phyloP scores from a whole-genome alignment of 805 yeast species.

The Wickerhamomyces canadensis region DNA sequence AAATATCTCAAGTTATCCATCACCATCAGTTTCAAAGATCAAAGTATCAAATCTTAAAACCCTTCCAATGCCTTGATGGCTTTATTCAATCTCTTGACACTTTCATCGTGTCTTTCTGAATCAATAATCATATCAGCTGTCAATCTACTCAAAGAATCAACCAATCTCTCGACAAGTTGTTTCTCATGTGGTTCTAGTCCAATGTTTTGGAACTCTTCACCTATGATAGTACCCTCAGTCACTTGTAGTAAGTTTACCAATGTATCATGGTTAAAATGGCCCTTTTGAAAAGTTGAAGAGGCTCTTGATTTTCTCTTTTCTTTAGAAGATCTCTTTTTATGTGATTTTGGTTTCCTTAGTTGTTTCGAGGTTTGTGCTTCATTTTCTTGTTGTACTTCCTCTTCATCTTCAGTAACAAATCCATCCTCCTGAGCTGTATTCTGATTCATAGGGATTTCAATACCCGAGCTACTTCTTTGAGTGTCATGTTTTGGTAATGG shows the following conservation, averaged over 20 bases:
- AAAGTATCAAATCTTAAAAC: conserved; percentile 28
- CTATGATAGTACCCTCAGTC: conserved; percentile 36
- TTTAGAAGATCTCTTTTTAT: conserved; percentile 2
- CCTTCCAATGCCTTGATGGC: conserved; percentile 89
- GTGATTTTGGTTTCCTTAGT: conserved; percentile 2
- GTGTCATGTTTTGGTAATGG: conserved; percentile 22
- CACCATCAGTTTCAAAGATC: too few species aligned
- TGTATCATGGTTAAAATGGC: conserved; percentile 27
- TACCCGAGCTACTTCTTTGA: conserved; percentile 8
- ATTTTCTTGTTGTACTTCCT: conserved; percentile 2
- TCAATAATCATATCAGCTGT: conserved; percentile 90
- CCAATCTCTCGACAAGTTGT: conserved; percentile 74
- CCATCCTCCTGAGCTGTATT: too few species aligned
- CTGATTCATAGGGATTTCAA: too few species aligned
- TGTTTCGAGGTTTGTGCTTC: conserved; percentile 5
- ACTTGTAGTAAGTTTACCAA: conserved; percentile 31
- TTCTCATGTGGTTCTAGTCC: conserved; percentile 74
- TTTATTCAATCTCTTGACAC: conserved; percentile 69
- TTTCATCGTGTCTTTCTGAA: conserved; percentile 73
- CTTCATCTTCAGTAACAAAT: conserved; percentile 23
- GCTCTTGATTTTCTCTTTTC: background rate
- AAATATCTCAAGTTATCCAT: too few species aligned
- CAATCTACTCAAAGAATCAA: conserved; percentile 77
- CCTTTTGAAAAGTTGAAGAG: conserved; percentile 13
- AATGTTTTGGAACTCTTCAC: conserved; percentile 63